These are phyloP conservation scores for Globisporangium barbulae DNA, from an alignment of 352 stramenopile species.

Conservation along the genomic window DNA sequence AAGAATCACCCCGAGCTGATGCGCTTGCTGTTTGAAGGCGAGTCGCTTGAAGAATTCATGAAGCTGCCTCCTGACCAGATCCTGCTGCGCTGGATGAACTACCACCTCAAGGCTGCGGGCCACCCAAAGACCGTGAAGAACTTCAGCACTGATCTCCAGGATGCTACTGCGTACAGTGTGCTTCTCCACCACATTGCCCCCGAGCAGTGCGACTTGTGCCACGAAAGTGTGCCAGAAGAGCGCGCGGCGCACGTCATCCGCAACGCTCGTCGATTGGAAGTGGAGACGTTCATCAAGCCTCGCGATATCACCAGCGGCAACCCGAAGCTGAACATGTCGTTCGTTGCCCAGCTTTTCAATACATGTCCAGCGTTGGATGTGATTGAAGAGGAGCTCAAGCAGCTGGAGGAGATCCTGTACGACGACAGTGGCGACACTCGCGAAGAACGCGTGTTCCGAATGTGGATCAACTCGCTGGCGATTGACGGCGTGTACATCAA, in stretches of 20 bases:
- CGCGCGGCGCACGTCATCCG: conserved; percentile 78
- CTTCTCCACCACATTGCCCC: conserved; percentile 88
- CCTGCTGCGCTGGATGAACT: conserved; percentile 93
- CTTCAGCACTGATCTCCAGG: conserved; percentile 76
- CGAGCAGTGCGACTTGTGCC: conserved; percentile 61
- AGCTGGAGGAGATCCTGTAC: conserved; percentile 85
- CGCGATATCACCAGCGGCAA: conserved; percentile 90
- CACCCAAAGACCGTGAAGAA: conserved; percentile 76
- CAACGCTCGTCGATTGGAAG: conserved; percentile 77
- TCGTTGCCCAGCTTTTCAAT: conserved; percentile 91
- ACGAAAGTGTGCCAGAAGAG: conserved; percentile 50
- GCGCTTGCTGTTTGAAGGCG: conserved; percentile 77
- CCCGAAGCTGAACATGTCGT: conserved; percentile 91
- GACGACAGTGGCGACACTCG: conserved; percentile 85
- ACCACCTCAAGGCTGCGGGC: conserved; percentile 82
- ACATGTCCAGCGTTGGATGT: conserved; percentile 84
- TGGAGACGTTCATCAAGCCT: conserved; percentile 92
- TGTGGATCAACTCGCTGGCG: conserved; percentile 93
- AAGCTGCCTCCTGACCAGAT: conserved; percentile 90
- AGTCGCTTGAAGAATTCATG: conserved; percentile 88
- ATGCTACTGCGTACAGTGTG: conserved; percentile 85
- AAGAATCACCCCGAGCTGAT: conserved; percentile 92
- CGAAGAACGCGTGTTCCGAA: conserved; percentile 87
- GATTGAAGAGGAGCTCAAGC: conserved; percentile 80
- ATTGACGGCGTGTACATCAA: conserved; percentile 89